Base-by-base conservation (phyloP, 257 asterid genomes). In the Salvia hispanica region DNA sequence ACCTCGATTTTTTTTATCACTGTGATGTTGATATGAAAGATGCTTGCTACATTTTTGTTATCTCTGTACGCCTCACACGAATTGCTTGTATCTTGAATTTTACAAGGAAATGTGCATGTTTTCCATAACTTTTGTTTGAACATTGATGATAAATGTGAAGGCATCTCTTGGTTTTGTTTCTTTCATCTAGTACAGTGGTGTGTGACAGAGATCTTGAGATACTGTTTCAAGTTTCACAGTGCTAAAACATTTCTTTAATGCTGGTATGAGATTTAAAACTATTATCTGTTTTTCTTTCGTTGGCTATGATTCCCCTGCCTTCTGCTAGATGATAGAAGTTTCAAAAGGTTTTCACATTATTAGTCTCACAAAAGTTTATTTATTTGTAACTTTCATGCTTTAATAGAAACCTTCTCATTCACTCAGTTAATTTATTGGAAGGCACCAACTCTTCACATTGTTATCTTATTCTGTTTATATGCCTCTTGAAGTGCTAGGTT, bases 391-490 rank as follows among this genome's bases (percentile, higher is more conserved):
- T 36, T 70, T 59, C 21, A 39, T 59, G 34, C 44, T 37, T 70
- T 28, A 13, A 7, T 58, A 46, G 13, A 5, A 44, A 33, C 68
- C 56, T 59, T 70, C 61, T 34, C 42, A 50, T 61, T 59, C 12
- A 60, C 47, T 36, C 46, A 18, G 15, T 50, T 18, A 48, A 37
- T 39, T 18, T n/a, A n/a, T 18, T 36, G 16, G 4, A 69, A 69
- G 46, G 47, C 36, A 21, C 6, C 12, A 59, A 50, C 7, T 59
- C 34, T 51, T 46, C 34, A 59, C 46, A 13, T 11, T 13, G 9
- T 18, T 69, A 12, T 53, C 50, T 34, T 69, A 15, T 12, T 34
- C 36, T 9, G 28, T 60, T 21, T 39, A 60, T 48, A 60, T 37
- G 34, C 37, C 40, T 11, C 25, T 52, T 3, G 58, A 18, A 34